Evolutionary conservation across 1,139 yeast genomes (phyloP).

Genomic region (Debaryomyces singareniensis): DNA sequence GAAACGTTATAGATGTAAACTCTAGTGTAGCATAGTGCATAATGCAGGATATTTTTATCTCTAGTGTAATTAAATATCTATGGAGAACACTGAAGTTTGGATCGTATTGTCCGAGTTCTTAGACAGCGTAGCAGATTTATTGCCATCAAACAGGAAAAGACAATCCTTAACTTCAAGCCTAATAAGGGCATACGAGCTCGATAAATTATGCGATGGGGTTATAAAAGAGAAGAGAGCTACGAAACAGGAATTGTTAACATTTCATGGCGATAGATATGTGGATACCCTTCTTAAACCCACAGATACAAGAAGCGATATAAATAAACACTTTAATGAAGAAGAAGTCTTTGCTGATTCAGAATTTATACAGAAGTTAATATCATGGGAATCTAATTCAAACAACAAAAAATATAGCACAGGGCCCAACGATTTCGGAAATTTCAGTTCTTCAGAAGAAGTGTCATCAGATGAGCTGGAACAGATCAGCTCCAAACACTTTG

Average conservation of each 20-base stretch:
- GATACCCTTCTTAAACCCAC: constrained; percentile 23
- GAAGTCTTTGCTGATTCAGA: too few relatives aligned
- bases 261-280: constrained; percentile 36
- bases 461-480: constrained; percentile 4
- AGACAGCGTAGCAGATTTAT: constrained; percentile 28
- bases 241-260: constrained; percentile 21
- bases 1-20: too few relatives aligned
- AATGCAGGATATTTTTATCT: too few relatives aligned
- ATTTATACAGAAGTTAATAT: too few relatives aligned
- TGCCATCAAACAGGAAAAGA: constrained; percentile 50
- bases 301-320: constrained; percentile 6
- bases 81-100: constrained; percentile 14
- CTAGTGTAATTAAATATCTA: too few relatives aligned
- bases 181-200: constrained; percentile 35
- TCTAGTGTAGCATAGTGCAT: too few relatives aligned
- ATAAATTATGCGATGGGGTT: constrained; percentile 14
- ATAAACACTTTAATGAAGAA: not conserved
- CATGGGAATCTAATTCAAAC: too few relatives aligned
- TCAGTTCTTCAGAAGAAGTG: not conserved
- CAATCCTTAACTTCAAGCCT: constrained; percentile 40
- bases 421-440: not conserved
- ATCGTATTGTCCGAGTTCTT: constrained; percentile 14
- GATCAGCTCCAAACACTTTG: constrained; percentile 16
- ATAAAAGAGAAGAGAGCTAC: constrained; percentile 20
- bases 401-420: too few relatives aligned